Evolutionary conservation across 164 flowering plant species (phyloP), one percentile per base, ranked within the genome.

Genomic region (Vitis cinerea): DNA sequence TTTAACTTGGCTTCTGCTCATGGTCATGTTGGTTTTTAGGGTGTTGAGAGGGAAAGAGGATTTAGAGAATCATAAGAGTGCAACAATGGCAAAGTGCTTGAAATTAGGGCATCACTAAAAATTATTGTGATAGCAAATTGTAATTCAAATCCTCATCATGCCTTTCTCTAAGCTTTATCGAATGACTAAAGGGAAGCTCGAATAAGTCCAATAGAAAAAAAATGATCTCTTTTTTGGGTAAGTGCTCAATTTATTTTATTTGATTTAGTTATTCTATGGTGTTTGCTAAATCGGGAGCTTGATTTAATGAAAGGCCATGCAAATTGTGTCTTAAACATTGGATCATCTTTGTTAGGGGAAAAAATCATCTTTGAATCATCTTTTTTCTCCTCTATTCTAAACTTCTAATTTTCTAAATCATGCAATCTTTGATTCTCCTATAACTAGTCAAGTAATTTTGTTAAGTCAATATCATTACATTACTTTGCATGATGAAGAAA

Each of bases 151-250:
- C 62, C n/a, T 44, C 76, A 77, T 59, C 79, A 89, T 90, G 93
- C 88, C 93, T 74, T 69, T 83, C 57, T 83, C 87, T 54, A 85
- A 89, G 81, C 79, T 86, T 48, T 78, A 83, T 72, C 75, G 74
- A 50, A 62, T 85, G 82, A 78, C 84, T 8, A 83, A 76, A 67
- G 88, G 83, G 66, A 85, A 83, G 69, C 63, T 80, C 65, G 88
- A 86, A 68, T 78, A 83, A 27, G 63, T 72, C 64, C 81, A 78
- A 30, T 76, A 83, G n/a, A 81, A 63, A 71, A 71, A 83, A 12
- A 44, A 78, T 16, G 86, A 82, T 79, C 76, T 77, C 13, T 23
- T 84, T 63, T 81, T 74, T 48, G 61, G 56, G 96, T 89, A 77
- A 82, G 89, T 23, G 23, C 77, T 71, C 54, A 11, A 48, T 14